Conservation (phyloP, 2,329 filamentous ascomycete species). For the Herpotrichia juniperi region DNA sequence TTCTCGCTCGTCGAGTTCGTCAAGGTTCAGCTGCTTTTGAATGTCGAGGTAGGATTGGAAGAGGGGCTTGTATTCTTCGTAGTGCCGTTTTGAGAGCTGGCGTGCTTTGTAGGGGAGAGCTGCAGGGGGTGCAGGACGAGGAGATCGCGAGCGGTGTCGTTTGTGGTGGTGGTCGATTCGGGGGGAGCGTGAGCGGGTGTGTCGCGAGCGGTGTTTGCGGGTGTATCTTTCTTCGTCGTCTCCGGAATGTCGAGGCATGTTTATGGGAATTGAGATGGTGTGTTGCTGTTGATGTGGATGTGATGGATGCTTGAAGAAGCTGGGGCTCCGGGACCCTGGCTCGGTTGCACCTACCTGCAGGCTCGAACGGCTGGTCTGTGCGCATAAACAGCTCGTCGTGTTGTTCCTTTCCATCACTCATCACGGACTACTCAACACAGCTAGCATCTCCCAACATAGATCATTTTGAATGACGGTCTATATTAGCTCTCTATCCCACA, state of each 20-base stretch:
- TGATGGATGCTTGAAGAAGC: neutral
- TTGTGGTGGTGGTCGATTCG: constrained; percentile 27
- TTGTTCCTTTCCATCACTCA: neutral
- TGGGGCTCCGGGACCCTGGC: neutral
- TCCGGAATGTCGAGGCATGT: constrained; percentile 4
- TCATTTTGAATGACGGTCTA: too few relatives aligned
- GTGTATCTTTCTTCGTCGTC: constrained; percentile 27
- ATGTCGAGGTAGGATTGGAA: constrained; percentile 87
- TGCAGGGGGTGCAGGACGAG: constrained; percentile 27
- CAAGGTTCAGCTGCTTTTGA: constrained; percentile 77
- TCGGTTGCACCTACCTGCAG: neutral
- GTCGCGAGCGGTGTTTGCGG: constrained; percentile 44
- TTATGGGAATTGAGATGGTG: neutral
- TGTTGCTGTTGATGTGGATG: neutral
- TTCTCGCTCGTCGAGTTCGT: constrained; percentile 75
- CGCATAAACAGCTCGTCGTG: neutral
- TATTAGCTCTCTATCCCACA: neutral
- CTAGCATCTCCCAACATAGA: too few relatives aligned
- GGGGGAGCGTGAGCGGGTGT: constrained; percentile 40
- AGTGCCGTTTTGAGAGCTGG: constrained; percentile 71
- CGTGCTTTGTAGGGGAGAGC: constrained; percentile 69
- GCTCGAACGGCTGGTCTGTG: neutral
- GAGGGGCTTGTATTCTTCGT: constrained; percentile 69
- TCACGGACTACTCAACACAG: neutral
- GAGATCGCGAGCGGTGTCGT: constrained; percentile 38